Base-by-base conservation (phyloP, 2,329 filamentous ascomycete species). In the Apiospora pterosperma region DNA sequence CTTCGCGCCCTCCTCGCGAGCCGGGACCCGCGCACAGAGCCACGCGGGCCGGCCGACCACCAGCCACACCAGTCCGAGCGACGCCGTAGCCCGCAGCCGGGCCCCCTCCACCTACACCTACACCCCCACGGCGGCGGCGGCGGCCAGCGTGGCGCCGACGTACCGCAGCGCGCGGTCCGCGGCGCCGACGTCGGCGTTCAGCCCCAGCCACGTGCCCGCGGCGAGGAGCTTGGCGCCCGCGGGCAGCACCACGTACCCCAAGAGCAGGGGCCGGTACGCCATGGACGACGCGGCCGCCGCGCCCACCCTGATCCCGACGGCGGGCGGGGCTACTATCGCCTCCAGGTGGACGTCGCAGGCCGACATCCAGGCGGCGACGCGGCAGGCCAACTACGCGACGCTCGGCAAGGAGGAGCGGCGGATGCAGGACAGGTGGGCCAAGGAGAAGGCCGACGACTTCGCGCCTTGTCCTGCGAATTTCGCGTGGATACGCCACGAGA, bases 381-480 rank as follows among this genome's bases (percentile, higher is more conserved):
- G 38, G 64, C 68, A 68, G 62, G 36, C 44, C 23, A 38, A 41
- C 25, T 69, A 69, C 60, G n/a, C 19, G 36, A 59, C n/a, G 36
- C 64, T 66, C 6, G 36, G 39, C 28, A 14, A n/a, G 21, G 44
- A 34, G 36, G 62, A 67, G 63, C 52, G 41, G 28, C 36, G 36
- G 38, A 10, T 3, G 23, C 68, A 67, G 62, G 68, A 69, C 59
- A 23, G 8, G 25, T 68, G 68, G 68, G 67, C 68, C 28, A 65
- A 39, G 61, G 3, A n/a, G 5, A 69, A 69, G 65, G 66, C 64
- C 14, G 52, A 31, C 44, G 31, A 62, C 25, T 62, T 68, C 42
- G 68, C 68, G 59, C 67, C 68, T 28, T 69, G 68, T 60, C 68
- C 68, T n/a, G 39, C 12, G 36, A 41, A 36, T 3, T 68, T 39